Conservation (phyloP, 2,329 filamentous ascomycete species). For the Botryotinia calthae region DNA sequence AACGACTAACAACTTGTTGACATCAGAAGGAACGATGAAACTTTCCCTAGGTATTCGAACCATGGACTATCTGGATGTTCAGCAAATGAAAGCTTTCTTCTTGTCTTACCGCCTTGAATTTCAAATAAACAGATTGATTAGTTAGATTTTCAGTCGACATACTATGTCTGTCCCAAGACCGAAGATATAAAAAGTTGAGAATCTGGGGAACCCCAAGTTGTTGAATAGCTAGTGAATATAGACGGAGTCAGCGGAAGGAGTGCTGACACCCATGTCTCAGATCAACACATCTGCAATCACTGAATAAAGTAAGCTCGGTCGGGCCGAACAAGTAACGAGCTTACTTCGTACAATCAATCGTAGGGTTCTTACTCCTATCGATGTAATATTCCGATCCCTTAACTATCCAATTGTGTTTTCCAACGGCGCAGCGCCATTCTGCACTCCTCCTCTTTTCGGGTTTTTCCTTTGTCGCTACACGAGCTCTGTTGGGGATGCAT, state of each 20-base stretch:
- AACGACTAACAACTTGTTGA: neutral
- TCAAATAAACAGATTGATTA: neutral
- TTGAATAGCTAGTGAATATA: neutral
- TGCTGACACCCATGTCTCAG: neutral
- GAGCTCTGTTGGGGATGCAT: neutral
- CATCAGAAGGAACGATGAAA: neutral
- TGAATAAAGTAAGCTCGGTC: neutral
- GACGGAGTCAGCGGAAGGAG: neutral
- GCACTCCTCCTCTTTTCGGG: neutral
- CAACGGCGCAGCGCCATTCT: neutral
- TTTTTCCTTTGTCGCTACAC: neutral
- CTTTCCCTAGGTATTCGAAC: neutral
- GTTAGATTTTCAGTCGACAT: neutral
- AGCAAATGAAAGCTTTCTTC: neutral
- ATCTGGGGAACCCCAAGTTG: neutral
- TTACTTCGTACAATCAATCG: no score
- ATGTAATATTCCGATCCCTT: neutral
- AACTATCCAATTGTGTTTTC: neutral
- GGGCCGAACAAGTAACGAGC: neutral
- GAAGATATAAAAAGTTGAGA: neutral
- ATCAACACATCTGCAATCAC: no score
- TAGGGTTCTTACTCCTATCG: conserved; percentile 1
- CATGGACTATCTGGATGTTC: neutral
- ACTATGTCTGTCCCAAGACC: neutral
- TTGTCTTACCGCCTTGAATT: neutral